Conservation (phyloP, 2,329 filamentous ascomycete genomes). For the Hymenoscyphus salicellus region DNA sequence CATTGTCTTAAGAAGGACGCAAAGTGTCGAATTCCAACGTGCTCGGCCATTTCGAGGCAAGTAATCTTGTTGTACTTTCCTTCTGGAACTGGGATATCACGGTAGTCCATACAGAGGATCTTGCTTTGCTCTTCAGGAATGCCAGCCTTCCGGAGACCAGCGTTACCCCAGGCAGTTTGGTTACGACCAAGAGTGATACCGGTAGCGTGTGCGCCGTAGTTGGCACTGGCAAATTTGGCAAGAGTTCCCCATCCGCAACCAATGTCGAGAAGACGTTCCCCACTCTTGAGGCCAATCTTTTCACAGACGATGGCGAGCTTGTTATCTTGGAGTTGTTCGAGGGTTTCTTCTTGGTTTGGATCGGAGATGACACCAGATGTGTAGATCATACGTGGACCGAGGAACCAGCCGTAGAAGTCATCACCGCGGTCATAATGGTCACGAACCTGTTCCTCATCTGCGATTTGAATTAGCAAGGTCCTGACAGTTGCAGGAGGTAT, state of each 20-base stretch:
- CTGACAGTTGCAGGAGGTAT: not conserved
- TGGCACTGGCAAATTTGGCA: constrained; percentile 84
- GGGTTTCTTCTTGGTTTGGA: constrained; percentile 78
- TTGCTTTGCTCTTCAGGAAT: constrained; percentile 84
- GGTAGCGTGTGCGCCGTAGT: constrained; percentile 79
- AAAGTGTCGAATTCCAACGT: constrained; percentile 93
- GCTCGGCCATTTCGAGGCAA: constrained; percentile 97
- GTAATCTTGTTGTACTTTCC: constrained; percentile 91
- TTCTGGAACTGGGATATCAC: constrained; percentile 79
- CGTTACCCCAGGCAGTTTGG: constrained; percentile 96
- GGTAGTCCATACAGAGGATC: constrained; percentile 95
- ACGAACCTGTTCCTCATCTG: constrained; percentile 95
- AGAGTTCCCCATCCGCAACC: constrained; percentile 98
- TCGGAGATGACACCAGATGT: constrained; percentile 93
- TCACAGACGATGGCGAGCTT: constrained; percentile 93
- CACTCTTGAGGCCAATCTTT: constrained; percentile 81
- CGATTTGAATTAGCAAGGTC: constrained; percentile 31
- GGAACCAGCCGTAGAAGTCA: constrained; percentile 98
- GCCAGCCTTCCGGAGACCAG: constrained; percentile 75
- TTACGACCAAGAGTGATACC: constrained; percentile 94
- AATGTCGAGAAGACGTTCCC: constrained; percentile 85
- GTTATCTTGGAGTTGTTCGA: constrained; percentile 97
- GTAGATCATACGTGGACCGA: constrained; percentile 98
- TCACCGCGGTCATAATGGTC: constrained; percentile 97
- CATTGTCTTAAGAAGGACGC: constrained; percentile 78